A percentile compares a stretch with the other conserved stretches of the same genome.
phyloP scores from a whole-genome alignment of 768 basidiomycete genomes.

The Coprinellus micaceus region DNA sequence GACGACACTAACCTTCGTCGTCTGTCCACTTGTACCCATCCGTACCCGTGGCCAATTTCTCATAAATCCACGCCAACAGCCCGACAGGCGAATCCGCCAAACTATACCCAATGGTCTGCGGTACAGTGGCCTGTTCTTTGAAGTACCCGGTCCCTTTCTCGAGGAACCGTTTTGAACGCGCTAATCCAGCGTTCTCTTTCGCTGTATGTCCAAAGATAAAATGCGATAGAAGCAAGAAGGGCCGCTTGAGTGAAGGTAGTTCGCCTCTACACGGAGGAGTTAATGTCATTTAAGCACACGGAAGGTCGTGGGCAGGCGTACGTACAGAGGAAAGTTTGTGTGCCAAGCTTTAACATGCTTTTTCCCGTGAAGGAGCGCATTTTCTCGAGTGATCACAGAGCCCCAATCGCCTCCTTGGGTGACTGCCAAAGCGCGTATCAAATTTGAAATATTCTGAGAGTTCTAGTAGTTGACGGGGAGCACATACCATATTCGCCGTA shows the following conservation, averaged over 20 bases:
- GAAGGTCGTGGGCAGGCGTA: no score
- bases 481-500: slow-evolving; percentile 45
- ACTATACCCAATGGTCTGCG: slow-evolving; percentile 49
- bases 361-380: slow-evolving; percentile 26
- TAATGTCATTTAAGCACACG: no score
- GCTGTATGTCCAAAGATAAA: slow-evolving; percentile 12
- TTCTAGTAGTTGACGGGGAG: neutral
- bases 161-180: slow-evolving; percentile 22
- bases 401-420: slow-evolving; percentile 27
- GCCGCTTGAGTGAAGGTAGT: slow-evolving; percentile 9
- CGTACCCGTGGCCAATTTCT: slow-evolving; percentile 43
- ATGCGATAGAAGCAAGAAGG: slow-evolving; percentile 11
- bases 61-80: slow-evolving; percentile 50
- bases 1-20: slow-evolving; percentile 38
- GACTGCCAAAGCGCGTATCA: slow-evolving; percentile 22
- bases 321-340: slow-evolving; percentile 44
- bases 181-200: slow-evolving; percentile 28
- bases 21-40: slow-evolving; percentile 54
- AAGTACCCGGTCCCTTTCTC: slow-evolving; percentile 33
- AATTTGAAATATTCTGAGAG: neutral
- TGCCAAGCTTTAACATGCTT: slow-evolving; percentile 51
- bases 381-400: slow-evolving; percentile 22
- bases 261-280: no score
- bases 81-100: slow-evolving; percentile 57
- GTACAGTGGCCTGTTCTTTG: slow-evolving; percentile 37